phyloP scores from a whole-genome alignment of 176 grass and related monocot genomes.

The bread wheat (Triticum aestivum) region IWGSC_CS_RefSeq_v2.1 NC_057801.1:738689016-738689515 shows the following conservation, averaged over 20 bases:
- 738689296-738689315: not conserved
- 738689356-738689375: not conserved
- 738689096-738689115: not conserved
- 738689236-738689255: not conserved
- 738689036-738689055: not conserved
- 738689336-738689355: constrained; percentile 15
- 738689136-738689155: not conserved
- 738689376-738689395: not conserved
- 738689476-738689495: not conserved
- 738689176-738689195: not conserved
- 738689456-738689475: not conserved
- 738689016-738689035: not conserved
- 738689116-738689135: not conserved
- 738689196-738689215: not conserved
- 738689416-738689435: not conserved
- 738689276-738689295: not conserved
- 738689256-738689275: not conserved
- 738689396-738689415: not conserved
- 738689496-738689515: not conserved
- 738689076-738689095: not conserved
- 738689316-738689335: constrained; percentile 20
- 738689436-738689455: not conserved
- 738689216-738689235: not conserved
- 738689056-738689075: not conserved
- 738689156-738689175: not conserved